Conservation (phyloP, 2,329 filamentous ascomycete species). For the Camptophora hylomeconis region DNA sequence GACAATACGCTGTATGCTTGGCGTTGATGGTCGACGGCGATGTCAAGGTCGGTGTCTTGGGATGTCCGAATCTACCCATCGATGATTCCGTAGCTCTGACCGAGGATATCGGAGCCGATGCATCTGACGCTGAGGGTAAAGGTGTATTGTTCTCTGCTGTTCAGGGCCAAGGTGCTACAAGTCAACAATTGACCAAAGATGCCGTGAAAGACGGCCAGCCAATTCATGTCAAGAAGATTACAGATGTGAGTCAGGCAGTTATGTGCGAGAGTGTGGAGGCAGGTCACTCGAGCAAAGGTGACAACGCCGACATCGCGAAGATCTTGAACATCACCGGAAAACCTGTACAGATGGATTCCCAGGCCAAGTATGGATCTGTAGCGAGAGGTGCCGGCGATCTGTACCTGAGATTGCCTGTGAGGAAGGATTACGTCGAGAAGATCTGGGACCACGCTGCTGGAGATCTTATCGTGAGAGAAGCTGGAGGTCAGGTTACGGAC, state of each 20-base stretch:
- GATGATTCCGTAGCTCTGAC: conserved; percentile 63
- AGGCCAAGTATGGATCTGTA: conserved; percentile 95
- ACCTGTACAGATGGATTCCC: conserved; percentile 93
- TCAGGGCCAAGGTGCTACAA: conserved; percentile 64
- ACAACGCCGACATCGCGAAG: conserved; percentile 72
- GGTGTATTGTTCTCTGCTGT: conserved; percentile 86
- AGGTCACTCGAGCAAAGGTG: conserved; percentile 76
- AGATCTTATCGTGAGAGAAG: conserved; percentile 85
- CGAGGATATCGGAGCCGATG: conserved; percentile 59
- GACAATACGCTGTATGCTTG: conserved; percentile 92
- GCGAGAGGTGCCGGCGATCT: conserved; percentile 88
- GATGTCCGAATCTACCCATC: conserved; percentile 87
- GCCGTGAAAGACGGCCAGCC: conserved; percentile 36
- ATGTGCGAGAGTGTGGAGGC: conserved; percentile 97
- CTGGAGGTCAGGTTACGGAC: conserved; percentile 84
- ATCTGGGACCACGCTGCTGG: conserved; percentile 99
- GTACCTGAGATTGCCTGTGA: conserved; percentile 78
- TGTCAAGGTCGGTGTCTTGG: conserved; percentile 86
- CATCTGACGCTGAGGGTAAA: conserved; percentile 59
- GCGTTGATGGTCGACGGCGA: conserved; percentile 85
- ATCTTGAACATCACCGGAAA: conserved; percentile 76
- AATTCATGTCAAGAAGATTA: conserved; percentile 69
- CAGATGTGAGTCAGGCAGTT: conserved; percentile 63
- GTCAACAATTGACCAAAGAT: conserved; percentile 52
- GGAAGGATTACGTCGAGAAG: conserved; percentile 88